These are phyloP conservation scores for Herpetospermum pedunculosum DNA, from an alignment of 306 rosid genomes.

Conservation along the genomic window DNA sequence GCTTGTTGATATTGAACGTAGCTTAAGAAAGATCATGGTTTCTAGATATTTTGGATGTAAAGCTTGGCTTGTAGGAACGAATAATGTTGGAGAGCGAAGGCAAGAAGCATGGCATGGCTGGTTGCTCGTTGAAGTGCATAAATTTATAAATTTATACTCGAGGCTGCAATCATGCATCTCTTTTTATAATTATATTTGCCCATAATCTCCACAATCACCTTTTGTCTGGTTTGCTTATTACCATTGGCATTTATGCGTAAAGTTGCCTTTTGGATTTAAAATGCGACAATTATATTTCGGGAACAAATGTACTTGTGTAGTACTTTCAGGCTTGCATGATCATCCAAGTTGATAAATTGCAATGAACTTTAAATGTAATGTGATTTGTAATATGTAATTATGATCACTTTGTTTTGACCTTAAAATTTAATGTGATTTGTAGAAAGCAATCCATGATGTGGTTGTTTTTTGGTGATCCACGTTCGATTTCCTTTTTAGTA, in stretches of 20 bases:
- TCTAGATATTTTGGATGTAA: not conserved
- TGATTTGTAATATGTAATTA: not conserved
- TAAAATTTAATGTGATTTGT: not conserved
- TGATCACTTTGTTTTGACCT: constrained; percentile 12
- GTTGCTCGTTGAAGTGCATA: not conserved
- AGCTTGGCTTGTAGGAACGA: not conserved
- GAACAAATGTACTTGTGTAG: not conserved
- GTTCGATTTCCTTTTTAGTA: not conserved
- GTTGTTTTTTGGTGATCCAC: constrained; percentile 10
- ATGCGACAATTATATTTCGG: not conserved
- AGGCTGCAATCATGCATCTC: not conserved
- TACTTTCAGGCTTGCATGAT: not conserved
- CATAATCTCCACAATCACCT: not conserved
- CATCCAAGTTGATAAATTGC: too few species aligned
- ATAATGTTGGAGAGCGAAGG: not conserved
- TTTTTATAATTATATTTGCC: not conserved
- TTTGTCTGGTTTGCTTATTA: not conserved
- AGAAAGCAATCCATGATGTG: not conserved
- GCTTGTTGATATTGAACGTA: not conserved
- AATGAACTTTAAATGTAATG: too few species aligned
- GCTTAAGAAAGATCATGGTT: not conserved
- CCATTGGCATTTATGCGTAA: not conserved
- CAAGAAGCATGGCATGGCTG: not conserved
- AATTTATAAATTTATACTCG: not conserved
- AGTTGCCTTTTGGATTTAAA: not conserved